Conservation (phyloP, 1,139 yeast species). For the Citeromyces siamensis region DNA sequence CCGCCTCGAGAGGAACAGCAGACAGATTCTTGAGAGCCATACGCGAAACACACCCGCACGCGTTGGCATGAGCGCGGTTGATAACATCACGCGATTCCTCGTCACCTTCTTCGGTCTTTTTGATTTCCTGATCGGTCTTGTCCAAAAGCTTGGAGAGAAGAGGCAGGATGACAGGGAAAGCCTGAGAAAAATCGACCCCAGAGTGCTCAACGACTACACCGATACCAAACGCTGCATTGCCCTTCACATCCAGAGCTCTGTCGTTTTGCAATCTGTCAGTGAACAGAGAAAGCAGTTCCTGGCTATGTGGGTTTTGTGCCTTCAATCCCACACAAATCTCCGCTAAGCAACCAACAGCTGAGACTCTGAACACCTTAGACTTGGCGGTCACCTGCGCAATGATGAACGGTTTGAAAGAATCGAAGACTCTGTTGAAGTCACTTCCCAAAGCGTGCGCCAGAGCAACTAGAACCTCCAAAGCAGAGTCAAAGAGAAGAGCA, state of each 20-base stretch:
- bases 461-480: constrained; percentile 74
- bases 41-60: constrained; percentile 96
- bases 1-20: constrained; percentile 70
- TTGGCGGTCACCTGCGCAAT: constrained; percentile 48
- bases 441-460: constrained; percentile 65
- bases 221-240: constrained; percentile 93
- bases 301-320: constrained; percentile 50
- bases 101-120: constrained; percentile 44
- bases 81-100: constrained; percentile 75
- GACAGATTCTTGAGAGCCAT: constrained; percentile 65
- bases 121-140: constrained; percentile 63
- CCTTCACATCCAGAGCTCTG: constrained; percentile 79
- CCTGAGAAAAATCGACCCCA: constrained; percentile 42
- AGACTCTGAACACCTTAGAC: constrained; percentile 54
- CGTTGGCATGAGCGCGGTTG: constrained; percentile 83
- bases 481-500: constrained; percentile 71
- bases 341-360: constrained; percentile 83
- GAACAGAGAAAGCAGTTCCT: constrained; percentile 61
- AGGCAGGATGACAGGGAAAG: constrained; percentile 60
- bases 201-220: constrained; percentile 68
- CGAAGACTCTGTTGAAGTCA: constrained; percentile 64
- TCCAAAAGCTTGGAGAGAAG: constrained; percentile 69
- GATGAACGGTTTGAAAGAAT: constrained; percentile 58
- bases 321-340: constrained; percentile 78
- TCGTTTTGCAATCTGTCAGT: constrained; percentile 61